Evolutionary conservation across 345 rosid species (phyloP).

Genomic region (Camelina laxa): DNA sequence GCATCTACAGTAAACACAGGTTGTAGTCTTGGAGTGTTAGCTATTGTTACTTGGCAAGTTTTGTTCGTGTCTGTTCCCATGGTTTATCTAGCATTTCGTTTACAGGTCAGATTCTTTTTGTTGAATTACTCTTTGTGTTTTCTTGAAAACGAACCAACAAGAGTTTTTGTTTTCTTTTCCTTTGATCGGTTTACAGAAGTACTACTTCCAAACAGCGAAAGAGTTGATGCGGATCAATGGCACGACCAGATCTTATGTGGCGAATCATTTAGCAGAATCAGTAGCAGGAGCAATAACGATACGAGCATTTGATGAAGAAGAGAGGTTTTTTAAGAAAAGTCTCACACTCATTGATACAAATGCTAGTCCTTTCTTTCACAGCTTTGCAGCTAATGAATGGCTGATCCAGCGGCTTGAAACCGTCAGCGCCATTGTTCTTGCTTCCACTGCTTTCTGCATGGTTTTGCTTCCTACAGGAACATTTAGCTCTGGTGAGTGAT

Average conservation of each 20-base stretch:
- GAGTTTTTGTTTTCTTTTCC: background rate
- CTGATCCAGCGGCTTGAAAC: conserved; percentile 86
- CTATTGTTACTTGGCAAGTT: conserved; percentile 91
- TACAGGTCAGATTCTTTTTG: conserved; percentile 63
- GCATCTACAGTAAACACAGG: conserved; percentile 67
- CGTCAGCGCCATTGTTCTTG: conserved; percentile 69
- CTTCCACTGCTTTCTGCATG: conserved; percentile 92
- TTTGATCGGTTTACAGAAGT: conserved; percentile 54
- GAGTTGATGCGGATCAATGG: conserved; percentile 94
- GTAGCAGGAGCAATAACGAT: conserved; percentile 88
- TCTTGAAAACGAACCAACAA: background rate
- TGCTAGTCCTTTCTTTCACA: conserved; percentile 91
- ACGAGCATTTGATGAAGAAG: conserved; percentile 89
- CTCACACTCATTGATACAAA: conserved; percentile 74
- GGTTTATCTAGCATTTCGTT: conserved; percentile 63
- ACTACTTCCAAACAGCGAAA: conserved; percentile 80
- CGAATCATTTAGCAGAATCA: conserved; percentile 94
- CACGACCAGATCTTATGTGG: conserved; percentile 86
- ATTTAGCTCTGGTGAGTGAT: conserved; percentile 75
- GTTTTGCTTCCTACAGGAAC: conserved; percentile 93
- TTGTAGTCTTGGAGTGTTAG: conserved; percentile 76
- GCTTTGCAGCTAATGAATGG: conserved; percentile 94
- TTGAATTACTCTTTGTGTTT: background rate
- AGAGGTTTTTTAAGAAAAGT: conserved; percentile 75
- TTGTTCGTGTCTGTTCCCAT: conserved; percentile 78